A percentile compares a stretch with the other conserved stretches of the same genome.
Evolutionary conservation across 2,329 filamentous ascomycete genomes (phyloP).

Genomic region (Pezicula radicicola): DNA sequence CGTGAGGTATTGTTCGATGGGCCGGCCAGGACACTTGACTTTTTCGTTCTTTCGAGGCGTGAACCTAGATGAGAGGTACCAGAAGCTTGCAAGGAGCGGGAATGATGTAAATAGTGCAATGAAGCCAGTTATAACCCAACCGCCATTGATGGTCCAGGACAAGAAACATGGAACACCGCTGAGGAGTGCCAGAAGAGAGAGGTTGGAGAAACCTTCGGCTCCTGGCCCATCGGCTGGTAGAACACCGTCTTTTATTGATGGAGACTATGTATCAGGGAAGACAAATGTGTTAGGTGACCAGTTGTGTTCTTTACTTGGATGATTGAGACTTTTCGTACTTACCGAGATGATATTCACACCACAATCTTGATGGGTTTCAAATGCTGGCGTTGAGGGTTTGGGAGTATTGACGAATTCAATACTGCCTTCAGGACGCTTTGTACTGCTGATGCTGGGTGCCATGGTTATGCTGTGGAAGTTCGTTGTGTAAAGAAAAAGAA

Average conservation of each 20-base stretch:
- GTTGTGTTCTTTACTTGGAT: constrained; percentile 6
- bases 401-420: constrained; percentile 27
- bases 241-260: constrained; percentile 24
- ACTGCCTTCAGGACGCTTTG: constrained; percentile 4
- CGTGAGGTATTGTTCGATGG: constrained; percentile 24
- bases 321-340: constrained; percentile 11
- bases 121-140: constrained; percentile 13
- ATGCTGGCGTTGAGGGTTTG: constrained; percentile 15
- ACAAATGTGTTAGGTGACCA: not conserved
- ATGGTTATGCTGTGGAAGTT: not conserved
- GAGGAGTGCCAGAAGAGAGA: constrained; percentile 14
- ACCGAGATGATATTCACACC: constrained; percentile 24
- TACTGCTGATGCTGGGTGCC: not conserved
- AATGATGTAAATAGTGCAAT: constrained; percentile 15
- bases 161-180: constrained; percentile 19
- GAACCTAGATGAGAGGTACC: constrained; percentile 18
- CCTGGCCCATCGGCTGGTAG: constrained; percentile 18
- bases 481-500: too few relatives aligned
- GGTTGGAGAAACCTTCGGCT: constrained; percentile 25
- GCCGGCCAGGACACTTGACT: constrained; percentile 21
- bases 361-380: constrained; percentile 20
- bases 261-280: constrained; percentile 12
- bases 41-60: constrained; percentile 25
- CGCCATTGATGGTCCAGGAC: constrained; percentile 14
- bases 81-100: constrained; percentile 20